These are phyloP conservation scores for Grosmannia clavigera DNA, from an alignment of 2,329 filamentous ascomycete species.

Conservation along the genomic window DNA sequence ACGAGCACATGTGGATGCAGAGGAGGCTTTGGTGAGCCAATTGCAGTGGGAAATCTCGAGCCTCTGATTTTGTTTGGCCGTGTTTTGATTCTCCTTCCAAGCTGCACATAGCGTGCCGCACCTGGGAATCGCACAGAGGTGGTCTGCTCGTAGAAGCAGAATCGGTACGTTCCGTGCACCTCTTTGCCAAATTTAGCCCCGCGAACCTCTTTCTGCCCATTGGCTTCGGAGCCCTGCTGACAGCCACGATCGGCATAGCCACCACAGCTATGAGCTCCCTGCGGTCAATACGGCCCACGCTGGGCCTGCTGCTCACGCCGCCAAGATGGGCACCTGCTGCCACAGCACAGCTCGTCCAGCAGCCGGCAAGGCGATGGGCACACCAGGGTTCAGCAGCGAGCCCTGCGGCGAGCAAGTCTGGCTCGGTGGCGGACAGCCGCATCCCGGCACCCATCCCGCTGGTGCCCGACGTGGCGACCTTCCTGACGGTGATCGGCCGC, in stretches of 20 bases:
- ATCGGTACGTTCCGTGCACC: background rate
- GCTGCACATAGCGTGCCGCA: background rate
- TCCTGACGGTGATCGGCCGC: conserved; percentile 84
- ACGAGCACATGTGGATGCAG: background rate
- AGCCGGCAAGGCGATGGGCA: background rate
- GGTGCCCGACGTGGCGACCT: conserved; percentile 72
- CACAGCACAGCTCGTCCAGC: background rate
- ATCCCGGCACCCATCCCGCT: conserved; percentile 67
- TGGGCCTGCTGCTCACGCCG: conserved; percentile 17
- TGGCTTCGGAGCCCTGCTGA: background rate
- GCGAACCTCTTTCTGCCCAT: background rate
- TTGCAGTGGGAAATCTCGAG: background rate
- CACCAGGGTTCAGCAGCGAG: background rate
- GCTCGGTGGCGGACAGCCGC: background rate
- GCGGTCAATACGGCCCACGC: conserved; percentile 15
- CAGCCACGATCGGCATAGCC: background rate
- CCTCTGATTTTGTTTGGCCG: background rate
- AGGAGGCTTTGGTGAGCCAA: background rate
- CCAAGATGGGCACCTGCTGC: conserved; percentile 1
- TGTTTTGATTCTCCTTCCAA: background rate
- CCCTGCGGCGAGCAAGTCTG: background rate
- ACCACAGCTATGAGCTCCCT: conserved; percentile 16
- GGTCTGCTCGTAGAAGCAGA: background rate
- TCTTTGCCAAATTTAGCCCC: background rate
- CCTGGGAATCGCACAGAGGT: background rate